Percentiles rank a stretch among this genome's conserved stretches.
Conservation (phyloP, 768 basidiomycete genomes). For the Crepidotus variabilis region DNA sequence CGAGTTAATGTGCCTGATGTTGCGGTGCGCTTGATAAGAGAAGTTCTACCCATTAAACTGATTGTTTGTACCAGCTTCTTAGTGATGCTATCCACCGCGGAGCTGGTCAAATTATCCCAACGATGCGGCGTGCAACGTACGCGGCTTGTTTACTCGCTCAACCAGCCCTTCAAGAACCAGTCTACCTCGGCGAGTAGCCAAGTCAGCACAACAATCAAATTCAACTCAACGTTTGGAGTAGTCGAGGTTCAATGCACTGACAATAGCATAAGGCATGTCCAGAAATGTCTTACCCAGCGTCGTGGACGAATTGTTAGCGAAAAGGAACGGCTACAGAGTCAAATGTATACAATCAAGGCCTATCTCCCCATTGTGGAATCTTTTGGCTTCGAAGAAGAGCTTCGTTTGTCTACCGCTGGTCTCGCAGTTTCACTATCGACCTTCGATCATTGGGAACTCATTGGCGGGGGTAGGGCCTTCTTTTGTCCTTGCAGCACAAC, state of each 20-base stretch:
- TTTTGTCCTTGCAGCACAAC: background rate
- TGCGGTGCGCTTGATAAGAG: conserved; percentile 50
- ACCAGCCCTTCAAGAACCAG: conserved; percentile 91
- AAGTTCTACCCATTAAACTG: background rate
- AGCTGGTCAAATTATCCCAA: conserved; percentile 97
- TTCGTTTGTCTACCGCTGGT: conserved; percentile 87
- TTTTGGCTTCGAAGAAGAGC: conserved; percentile 96
- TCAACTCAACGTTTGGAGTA: conserved; percentile 20
- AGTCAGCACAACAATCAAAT: background rate
- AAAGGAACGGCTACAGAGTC: conserved; percentile 94
- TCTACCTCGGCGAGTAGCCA: conserved; percentile 73
- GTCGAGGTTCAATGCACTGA: conserved; percentile 99
- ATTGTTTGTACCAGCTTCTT: conserved; percentile 61
- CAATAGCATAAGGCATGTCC: conserved; percentile 96
- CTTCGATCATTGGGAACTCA: conserved; percentile 89
- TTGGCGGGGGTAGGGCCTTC: conserved; percentile 70
- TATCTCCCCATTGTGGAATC: conserved; percentile 90
- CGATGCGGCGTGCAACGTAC: conserved; percentile 93
- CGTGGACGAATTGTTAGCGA: conserved; percentile 98
- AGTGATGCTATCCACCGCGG: conserved; percentile 99
- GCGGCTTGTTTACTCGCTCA: conserved; percentile 91
- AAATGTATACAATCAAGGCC: conserved; percentile 99
- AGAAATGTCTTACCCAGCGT: conserved; percentile 89
- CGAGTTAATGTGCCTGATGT: conserved; percentile 96
- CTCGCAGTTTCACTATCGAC: conserved; percentile 98